Evolutionary conservation across 805 yeast species (phyloP).

Genomic region (Danielia reshetovae): DNA sequence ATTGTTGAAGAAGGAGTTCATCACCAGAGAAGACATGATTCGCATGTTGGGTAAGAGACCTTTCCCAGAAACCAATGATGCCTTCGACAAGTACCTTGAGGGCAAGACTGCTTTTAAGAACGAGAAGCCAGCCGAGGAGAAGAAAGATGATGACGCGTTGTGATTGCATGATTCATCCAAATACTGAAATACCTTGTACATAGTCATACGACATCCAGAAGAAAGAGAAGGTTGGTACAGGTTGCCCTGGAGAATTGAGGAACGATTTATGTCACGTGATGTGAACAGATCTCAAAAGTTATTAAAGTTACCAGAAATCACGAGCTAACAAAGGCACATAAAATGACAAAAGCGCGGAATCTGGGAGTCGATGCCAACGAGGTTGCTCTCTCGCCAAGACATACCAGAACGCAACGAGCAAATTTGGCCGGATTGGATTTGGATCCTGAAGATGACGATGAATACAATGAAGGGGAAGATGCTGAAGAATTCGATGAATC

Average conservation of each 20-base stretch:
- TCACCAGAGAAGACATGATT: slow-evolving; percentile 93
- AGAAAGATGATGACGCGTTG: slow-evolving; percentile 20
- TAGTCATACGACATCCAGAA: too few relatives aligned
- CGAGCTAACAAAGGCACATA: too few relatives aligned
- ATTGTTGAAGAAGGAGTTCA: slow-evolving; percentile 78
- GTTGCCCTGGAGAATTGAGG: too few relatives aligned
- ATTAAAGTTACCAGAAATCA: too few relatives aligned
- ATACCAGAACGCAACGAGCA: slow-evolving; percentile 9
- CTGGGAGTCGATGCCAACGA: too few relatives aligned
- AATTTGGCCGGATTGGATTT: slow-evolving; percentile 18
- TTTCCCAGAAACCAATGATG: slow-evolving; percentile 85
- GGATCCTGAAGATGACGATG: slow-evolving; percentile 18
- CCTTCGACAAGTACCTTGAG: slow-evolving; percentile 73
- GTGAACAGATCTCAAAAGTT: too few relatives aligned
- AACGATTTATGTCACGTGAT: too few relatives aligned
- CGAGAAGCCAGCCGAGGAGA: slow-evolving; percentile 25
- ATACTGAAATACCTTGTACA: background rate
- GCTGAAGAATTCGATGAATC: slow-evolving; percentile 18
- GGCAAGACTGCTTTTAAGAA: slow-evolving; percentile 41
- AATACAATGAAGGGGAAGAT: slow-evolving; percentile 9
- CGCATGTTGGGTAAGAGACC: slow-evolving; percentile 87
- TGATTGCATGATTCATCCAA: background rate
- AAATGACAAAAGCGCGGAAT: too few relatives aligned
- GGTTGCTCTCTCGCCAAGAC: slow-evolving; percentile 15
- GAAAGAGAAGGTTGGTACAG: too few relatives aligned